Conservation (phyloP, 2,329 filamentous ascomycete genomes). For the Aschersonia sp. region DNA sequence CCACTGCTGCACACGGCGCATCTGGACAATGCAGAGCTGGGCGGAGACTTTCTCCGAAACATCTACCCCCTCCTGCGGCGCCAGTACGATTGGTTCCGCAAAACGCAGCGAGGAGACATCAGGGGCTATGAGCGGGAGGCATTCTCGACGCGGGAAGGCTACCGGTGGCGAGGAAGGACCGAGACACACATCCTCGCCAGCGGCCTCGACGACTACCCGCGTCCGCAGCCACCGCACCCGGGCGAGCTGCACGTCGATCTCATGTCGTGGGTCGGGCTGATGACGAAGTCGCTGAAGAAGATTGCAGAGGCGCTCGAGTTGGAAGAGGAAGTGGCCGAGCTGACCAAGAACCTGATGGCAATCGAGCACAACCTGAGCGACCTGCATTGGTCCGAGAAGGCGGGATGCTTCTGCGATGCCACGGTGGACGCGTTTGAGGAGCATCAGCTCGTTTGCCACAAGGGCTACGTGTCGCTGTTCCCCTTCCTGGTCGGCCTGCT, state of each 20-base stretch:
- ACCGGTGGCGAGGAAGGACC: conserved; percentile 87
- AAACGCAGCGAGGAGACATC: conserved; percentile 79
- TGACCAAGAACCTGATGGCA: conserved; percentile 56
- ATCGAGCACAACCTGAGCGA: conserved; percentile 81
- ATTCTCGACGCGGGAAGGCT: conserved; percentile 80
- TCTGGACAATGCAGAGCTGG: conserved; percentile 51
- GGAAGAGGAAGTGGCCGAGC: conserved; percentile 60
- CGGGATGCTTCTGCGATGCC: conserved; percentile 81
- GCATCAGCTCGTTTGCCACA: conserved; percentile 79
- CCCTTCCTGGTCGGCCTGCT: conserved; percentile 80
- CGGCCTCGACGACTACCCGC: conserved; percentile 91
- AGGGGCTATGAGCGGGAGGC: conserved; percentile 83
- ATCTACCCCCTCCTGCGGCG: conserved; percentile 78
- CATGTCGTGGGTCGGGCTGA: conserved; percentile 94
- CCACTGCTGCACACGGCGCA: conserved; percentile 41
- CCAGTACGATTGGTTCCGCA: conserved; percentile 91
- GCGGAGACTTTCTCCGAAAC: conserved; percentile 55
- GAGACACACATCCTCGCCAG: conserved; percentile 80
- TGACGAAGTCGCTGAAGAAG: conserved; percentile 72
- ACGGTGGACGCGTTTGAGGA: conserved; percentile 95
- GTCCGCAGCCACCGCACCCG: conserved; percentile 83
- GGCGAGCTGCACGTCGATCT: conserved; percentile 92
- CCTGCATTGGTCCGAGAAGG: conserved; percentile 76
- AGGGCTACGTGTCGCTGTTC: conserved; percentile 88
- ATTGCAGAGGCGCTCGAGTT: conserved; percentile 66